phyloP scores from a whole-genome alignment of 2,329 filamentous ascomycete genomes.

The Keithomyces neogunnii region DNA sequence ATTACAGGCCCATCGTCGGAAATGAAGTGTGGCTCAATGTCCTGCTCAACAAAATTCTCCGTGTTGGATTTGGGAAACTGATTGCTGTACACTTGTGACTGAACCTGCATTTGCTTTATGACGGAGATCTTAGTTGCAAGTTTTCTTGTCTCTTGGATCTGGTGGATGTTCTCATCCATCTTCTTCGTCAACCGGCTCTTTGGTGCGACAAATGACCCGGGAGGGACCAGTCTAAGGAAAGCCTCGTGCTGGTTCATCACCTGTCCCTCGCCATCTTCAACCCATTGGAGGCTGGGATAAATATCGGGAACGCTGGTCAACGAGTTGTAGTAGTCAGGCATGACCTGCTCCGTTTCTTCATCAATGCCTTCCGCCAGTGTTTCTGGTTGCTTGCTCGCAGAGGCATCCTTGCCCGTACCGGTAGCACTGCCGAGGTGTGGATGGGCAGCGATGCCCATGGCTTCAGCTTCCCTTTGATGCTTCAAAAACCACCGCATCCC shows the following conservation, averaged over 20 bases:
- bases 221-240: constrained; percentile 67
- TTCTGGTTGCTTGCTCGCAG: constrained; percentile 46
- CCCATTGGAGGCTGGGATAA: constrained; percentile 69
- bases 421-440: constrained; percentile 27
- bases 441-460: constrained; percentile 31
- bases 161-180: constrained; percentile 83
- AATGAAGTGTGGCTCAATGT: constrained; percentile 82
- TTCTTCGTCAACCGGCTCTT: constrained; percentile 66
- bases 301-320: constrained; percentile 82
- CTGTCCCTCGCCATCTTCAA: constrained; percentile 81
- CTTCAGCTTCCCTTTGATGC: constrained; percentile 63
- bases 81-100: constrained; percentile 95
- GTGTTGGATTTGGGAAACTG: constrained; percentile 96
- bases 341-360: constrained; percentile 70
- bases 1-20: constrained; percentile 85
- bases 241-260: constrained; percentile 84
- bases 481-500: constrained; percentile 85
- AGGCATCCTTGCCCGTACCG: constrained; percentile 35
- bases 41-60: constrained; percentile 77
- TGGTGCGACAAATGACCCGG: constrained; percentile 67
- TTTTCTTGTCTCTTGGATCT: constrained; percentile 95
- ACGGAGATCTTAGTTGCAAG: constrained; percentile 94
- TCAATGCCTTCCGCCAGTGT: constrained; percentile 94
- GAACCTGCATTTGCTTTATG: constrained; percentile 99
- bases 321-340: constrained; percentile 93